Base-by-base conservation (phyloP, 139 green algal species). In the Coelastrella sp. region DNA sequence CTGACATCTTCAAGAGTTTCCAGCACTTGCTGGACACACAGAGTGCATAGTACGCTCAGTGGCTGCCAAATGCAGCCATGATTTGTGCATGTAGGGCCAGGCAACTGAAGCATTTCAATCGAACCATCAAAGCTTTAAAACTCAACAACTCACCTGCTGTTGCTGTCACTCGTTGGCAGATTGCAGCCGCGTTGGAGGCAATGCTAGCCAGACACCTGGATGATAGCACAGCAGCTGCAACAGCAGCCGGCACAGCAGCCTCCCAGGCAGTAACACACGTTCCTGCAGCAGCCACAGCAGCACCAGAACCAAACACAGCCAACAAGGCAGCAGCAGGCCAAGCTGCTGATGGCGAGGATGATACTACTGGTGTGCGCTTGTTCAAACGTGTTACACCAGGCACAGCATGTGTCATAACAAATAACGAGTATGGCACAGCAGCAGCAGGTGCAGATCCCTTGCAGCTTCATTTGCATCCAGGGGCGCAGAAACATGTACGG, bases 311-410 rank as follows among this genome's bases (percentile, higher is more conserved):
- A 59, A 8, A 23, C 23, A 10, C n/a, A 76, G 17, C 61, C 7
- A 16, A 4, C 23, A 65, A 13, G 20, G 13, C 61, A 77, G 80
- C 80, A 59, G 81, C 61, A 32, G 64, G 22, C 23, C 61, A 7
- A 64, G 22, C 60, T 58, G 61, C 14, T 58, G 74, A 80, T 4
- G 23, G 23, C 23, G 71, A 77, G 71, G 74, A 59, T 57, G 74
- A 58, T 80, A 58, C 22, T 14, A 58, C 8, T 3, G 82, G 82
- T n/a, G 82, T 87, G 64, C 82, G 82, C 13, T 65, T 87, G 32
- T 87, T 87, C 65, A 77, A 11, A 7, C 64, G 82, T 54, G 82
- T 87, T 16, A 14, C 82, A 19, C 64, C 82, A 7, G 82, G 82
- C 54, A 78, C 82, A 23, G 23, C 82, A 8, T 87, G 82, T 58